Conservation (phyloP, 768 basidiomycete genomes). For the Suillus fuscotomentosus region DNA sequence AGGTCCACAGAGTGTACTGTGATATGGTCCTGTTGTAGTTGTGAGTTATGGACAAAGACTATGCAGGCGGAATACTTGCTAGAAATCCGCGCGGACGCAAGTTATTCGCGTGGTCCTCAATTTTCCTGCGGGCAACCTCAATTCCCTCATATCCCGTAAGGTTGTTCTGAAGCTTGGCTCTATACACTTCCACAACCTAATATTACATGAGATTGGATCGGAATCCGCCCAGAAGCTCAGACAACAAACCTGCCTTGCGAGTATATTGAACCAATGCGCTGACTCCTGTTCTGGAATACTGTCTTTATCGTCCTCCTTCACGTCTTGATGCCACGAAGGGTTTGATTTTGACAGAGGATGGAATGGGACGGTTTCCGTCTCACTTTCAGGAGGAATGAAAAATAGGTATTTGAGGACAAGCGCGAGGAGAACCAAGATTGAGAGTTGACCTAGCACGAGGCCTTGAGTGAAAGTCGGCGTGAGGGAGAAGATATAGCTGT, state of each 20-base stretch:
- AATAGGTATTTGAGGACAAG: constrained; percentile 94
- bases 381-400: constrained; percentile 70
- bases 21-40: constrained; percentile 67
- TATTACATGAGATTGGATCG: constrained; percentile 7
- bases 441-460: constrained; percentile 87
- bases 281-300: constrained; percentile 49
- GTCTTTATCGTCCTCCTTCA: constrained; percentile 7
- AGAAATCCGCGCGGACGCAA: constrained; percentile 69
- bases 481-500: constrained; percentile 66
- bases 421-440: constrained; percentile 72
- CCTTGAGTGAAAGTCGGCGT: constrained; percentile 96
- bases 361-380: constrained; percentile 55
- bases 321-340: constrained; percentile 36
- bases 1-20: constrained; percentile 83
- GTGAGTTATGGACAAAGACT: constrained; percentile 5
- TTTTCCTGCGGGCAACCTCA: constrained; percentile 73
- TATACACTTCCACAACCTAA: constrained; percentile 71
- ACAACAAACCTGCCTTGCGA: constrained; percentile 72
- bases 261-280: constrained; percentile 87
- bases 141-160: constrained; percentile 72
- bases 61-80: constrained; percentile 38
- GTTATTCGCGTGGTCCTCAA: constrained; percentile 81
- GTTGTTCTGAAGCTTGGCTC: constrained; percentile 73
- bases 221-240: background rate
- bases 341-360: constrained; percentile 57